Percentiles rank a stretch among this genome's conserved stretches.
phyloP scores from a whole-genome alignment of 2,329 filamentous ascomycete species.

The Botrytis sinoallii region DNA sequence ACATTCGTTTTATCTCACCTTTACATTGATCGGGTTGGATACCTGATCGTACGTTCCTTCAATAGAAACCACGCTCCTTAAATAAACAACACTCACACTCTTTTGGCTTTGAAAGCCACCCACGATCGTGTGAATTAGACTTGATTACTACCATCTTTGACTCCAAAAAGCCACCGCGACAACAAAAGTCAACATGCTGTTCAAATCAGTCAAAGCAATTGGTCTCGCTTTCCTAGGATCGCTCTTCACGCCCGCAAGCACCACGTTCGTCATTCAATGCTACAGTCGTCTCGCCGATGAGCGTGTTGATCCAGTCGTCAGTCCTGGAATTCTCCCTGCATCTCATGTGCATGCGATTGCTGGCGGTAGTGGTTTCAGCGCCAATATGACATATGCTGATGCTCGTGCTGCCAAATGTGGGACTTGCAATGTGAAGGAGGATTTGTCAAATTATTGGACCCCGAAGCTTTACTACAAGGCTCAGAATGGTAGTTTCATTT shows the following conservation, averaged over 20 bases:
- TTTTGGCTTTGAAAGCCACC: not conserved
- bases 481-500: constrained; percentile 36
- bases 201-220: not conserved
- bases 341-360: constrained; percentile 27
- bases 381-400: constrained; percentile 38
- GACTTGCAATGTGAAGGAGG: constrained; percentile 39
- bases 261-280: constrained; percentile 17
- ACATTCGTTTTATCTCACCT: constrained; percentile 2
- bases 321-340: constrained; percentile 22
- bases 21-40: constrained; percentile 12
- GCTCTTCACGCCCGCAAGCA: constrained; percentile 6
- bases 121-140: not conserved
- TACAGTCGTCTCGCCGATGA: constrained; percentile 26
- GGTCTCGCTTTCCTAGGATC: not conserved
- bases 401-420: constrained; percentile 35
- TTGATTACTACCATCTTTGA: not conserved
- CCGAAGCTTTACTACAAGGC: constrained; percentile 35
- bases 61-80: not conserved
- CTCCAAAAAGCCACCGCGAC: not conserved
- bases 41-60: constrained; percentile 16
- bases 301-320: constrained; percentile 26
- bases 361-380: constrained; percentile 40
- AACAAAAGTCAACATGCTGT: not conserved
- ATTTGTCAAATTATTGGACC: constrained; percentile 40
- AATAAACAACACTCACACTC: not conserved